Conservation (phyloP, 805 yeast genomes). For the Saturnispora hagleri region DNA sequence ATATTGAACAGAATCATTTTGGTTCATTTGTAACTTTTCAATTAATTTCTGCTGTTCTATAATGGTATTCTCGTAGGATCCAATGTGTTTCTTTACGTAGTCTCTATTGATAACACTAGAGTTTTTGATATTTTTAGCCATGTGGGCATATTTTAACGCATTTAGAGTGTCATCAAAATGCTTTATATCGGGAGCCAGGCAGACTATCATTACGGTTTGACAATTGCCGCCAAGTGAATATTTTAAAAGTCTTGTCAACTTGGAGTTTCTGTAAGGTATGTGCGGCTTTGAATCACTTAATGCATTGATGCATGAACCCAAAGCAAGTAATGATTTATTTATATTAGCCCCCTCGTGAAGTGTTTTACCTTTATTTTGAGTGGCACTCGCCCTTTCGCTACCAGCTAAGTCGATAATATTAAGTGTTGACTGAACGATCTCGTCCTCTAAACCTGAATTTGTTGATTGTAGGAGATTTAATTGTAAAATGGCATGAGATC, state of each 20-base stretch:
- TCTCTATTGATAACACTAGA: constrained; percentile 66
- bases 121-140: constrained; percentile 87
- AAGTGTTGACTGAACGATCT: constrained; percentile 68
- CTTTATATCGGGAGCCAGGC: constrained; percentile 75
- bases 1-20: background rate
- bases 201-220: constrained; percentile 92
- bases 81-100: constrained; percentile 72
- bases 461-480: constrained; percentile 56
- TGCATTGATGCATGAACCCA: constrained; percentile 92
- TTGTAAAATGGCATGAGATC: constrained; percentile 91
- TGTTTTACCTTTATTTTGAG: constrained; percentile 74
- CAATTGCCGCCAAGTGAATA: constrained; percentile 92
- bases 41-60: constrained; percentile 72
- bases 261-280: constrained; percentile 87
- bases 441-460: constrained; percentile 54
- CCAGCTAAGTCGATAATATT: constrained; percentile 92
- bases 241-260: constrained; percentile 75
- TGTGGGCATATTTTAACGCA: constrained; percentile 81
- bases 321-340: constrained; percentile 76
- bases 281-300: constrained; percentile 61
- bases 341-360: constrained; percentile 90
- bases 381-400: constrained; percentile 87
- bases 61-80: constrained; percentile 75
- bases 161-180: constrained; percentile 93
- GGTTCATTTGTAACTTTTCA: constrained; percentile 42